Evolutionary conservation across 2,329 filamentous ascomycete species (phyloP), one percentile per base, ranked within the genome.

Genomic region (Epichloe baconii): DNA sequence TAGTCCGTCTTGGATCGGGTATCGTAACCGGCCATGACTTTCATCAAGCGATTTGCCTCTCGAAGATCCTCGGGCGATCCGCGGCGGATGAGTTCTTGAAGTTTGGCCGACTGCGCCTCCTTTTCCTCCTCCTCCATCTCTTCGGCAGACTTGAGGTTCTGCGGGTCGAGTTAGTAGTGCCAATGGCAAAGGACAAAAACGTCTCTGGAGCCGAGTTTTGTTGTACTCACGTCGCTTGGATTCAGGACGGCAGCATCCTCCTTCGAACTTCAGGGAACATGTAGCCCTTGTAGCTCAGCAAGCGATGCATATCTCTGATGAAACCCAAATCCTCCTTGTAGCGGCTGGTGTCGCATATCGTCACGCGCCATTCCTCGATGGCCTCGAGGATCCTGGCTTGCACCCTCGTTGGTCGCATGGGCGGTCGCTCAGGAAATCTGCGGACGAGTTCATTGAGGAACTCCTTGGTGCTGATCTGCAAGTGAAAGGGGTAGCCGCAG

Each of bases 91-190:
- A 98, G 75, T 69, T 98, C 93, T 65, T 98, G 93, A 17, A 98
- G 77, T 69, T 98, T 98, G n/a, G 93, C 93, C 3, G 89, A 95
- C 64, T 98, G 93, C 2, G 91, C 91, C 60, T 91, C 88, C 52
- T 80, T 80, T 66, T 98, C 93, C 68, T 98, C 93, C 62, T 94
- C 88, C 64, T 98, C 93, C 90, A 98, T 97, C 65, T 98, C 93
- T 63, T 98, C 93, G 23, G 88, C 89, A 0, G 91, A 97, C 70
- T 94, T 89, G 44, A 98, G 78, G 62, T 93, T 95, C 88, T 95
- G 64, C 10, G 36, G 5, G 48, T 15, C 37, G 23, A 4, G 37
- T 52, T 40, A 51, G 52, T 35, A 51, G 17, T 17, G 17, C 15
- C 31, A 34, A 47, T 26, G 42, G 48, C 84, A 14, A 37, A 6